Evolutionary conservation across 2,329 filamentous ascomycete genomes (phyloP), one percentile per base, ranked within the genome.

Genomic region (Fusarium burgessii): DNA sequence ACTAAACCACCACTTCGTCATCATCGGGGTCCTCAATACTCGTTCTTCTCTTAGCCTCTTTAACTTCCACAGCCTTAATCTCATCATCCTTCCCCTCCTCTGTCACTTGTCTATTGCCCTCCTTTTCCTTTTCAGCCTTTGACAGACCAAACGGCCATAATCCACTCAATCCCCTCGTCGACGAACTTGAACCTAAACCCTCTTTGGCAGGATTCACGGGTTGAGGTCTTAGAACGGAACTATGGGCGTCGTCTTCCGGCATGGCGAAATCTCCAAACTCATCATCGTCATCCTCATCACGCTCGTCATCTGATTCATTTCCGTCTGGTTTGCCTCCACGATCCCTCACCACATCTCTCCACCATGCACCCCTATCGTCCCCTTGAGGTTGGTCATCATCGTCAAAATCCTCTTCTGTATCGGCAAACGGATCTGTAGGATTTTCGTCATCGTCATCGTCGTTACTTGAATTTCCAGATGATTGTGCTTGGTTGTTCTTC

Each of bases 241-340:
- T 82, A 15, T 84, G 81, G 9, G 78, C 72, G 14, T 81, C 82
- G 54, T 85, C 82, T 77, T 90, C 89, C 14, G 89, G 87, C 82
- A 92, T 89, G 70, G 89, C 89, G 72, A 92, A 92, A 62, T 92
- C 91, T 17, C 90, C 90, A 80, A 92, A 88, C 74, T 91, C 90
- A 68, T 92, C 89, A 42, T 90, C 88, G 32, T 89, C 86, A 8
- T 89, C 86, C 15, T 88, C 69, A 17, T 86, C 87, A 36, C 85
- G 84, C 32, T 84, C 85, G 54, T 86, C 85, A 43, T 85, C 85
- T 41, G 82, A 85, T 65, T 85, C 84, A 4, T 81, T 82, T 36
- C 82, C 83, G 46, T 82, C 84, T 17, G 77, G 78, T 61, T 84
- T 85, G 32, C 81, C 84, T 47, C 81, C 84, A 36, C 72, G 73